Conservation (phyloP, 192 early-diverging fungal genomes). For the Podila clonocystis region DNA sequence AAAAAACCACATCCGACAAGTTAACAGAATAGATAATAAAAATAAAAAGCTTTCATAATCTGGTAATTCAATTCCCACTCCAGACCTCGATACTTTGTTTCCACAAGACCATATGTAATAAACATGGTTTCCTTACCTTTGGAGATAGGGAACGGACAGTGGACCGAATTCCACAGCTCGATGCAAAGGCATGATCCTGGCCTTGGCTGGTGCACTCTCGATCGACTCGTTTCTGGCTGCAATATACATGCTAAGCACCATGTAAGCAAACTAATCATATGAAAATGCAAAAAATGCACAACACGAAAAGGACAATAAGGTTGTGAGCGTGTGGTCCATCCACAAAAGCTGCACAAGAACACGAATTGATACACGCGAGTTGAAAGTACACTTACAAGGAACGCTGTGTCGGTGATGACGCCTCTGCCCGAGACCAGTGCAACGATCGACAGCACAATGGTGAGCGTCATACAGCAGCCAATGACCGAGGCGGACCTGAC, state of each 20-base stretch:
- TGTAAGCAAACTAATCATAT: conserved; percentile 37
- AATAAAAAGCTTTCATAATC: background rate
- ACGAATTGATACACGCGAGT: background rate
- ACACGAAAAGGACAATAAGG: too few relatives aligned
- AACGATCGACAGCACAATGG: conserved; percentile 41
- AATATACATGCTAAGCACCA: conserved; percentile 52
- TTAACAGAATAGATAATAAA: background rate
- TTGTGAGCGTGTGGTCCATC: too few relatives aligned
- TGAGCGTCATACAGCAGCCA: conserved; percentile 49
- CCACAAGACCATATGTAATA: background rate
- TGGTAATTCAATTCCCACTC: background rate
- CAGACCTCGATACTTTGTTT: background rate
- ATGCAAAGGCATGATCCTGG: conserved; percentile 43
- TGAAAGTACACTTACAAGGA: conserved; percentile 17
- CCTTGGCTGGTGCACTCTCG: conserved; percentile 35
- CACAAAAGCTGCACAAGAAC: too few relatives aligned
- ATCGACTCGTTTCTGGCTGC: conserved; percentile 50
- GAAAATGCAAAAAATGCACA: too few relatives aligned
- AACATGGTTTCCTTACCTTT: conserved; percentile 13
- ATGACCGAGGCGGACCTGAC: conserved; percentile 48
- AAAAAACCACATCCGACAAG: background rate
- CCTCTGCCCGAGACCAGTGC: conserved; percentile 41
- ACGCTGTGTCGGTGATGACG: conserved; percentile 46
- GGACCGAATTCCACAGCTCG: conserved; percentile 43
- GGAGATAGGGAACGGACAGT: conserved; percentile 42